Evolutionary conservation across 371 early-diverging fungal species (phyloP).

Genomic region (Mortierella sp.): DNA sequence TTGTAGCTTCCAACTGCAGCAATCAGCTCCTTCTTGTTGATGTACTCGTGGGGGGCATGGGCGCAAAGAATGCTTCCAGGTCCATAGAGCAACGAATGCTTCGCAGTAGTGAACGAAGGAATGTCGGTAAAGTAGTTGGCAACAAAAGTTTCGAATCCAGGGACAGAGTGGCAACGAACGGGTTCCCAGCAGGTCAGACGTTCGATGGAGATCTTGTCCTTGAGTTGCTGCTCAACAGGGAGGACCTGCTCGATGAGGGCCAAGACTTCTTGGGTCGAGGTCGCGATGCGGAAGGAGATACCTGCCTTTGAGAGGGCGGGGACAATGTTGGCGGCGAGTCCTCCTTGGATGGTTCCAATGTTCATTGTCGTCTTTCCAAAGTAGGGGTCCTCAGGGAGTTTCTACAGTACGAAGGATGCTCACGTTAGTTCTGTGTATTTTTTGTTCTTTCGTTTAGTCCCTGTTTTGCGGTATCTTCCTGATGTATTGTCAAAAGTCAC

Average conservation of each 20-base stretch:
- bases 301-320: constrained; percentile 56
- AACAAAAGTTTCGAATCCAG: constrained; percentile 53
- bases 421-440: background rate
- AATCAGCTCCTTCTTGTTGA: constrained; percentile 61
- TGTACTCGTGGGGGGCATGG: constrained; percentile 61
- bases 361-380: constrained; percentile 63
- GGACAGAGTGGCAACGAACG: constrained; percentile 58
- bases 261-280: constrained; percentile 50
- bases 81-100: constrained; percentile 57
- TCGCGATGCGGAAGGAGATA: constrained; percentile 61
- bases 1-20: constrained; percentile 59
- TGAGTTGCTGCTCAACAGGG: constrained; percentile 30
- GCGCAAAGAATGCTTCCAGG: constrained; percentile 63
- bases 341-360: constrained; percentile 59
- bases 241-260: constrained; percentile 43
- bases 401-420: constrained; percentile 19
- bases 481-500: background rate
- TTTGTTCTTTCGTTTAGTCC: background rate
- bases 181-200: constrained; percentile 57
- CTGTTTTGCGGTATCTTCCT: too few relatives aligned
- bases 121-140: constrained; percentile 59
- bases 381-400: constrained; percentile 50
- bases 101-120: constrained; percentile 51
- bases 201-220: constrained; percentile 51
- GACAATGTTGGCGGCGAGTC: constrained; percentile 62